Base-by-base conservation (phyloP, 164 flowering plant species). In the Liriodendron chinense region DNA sequence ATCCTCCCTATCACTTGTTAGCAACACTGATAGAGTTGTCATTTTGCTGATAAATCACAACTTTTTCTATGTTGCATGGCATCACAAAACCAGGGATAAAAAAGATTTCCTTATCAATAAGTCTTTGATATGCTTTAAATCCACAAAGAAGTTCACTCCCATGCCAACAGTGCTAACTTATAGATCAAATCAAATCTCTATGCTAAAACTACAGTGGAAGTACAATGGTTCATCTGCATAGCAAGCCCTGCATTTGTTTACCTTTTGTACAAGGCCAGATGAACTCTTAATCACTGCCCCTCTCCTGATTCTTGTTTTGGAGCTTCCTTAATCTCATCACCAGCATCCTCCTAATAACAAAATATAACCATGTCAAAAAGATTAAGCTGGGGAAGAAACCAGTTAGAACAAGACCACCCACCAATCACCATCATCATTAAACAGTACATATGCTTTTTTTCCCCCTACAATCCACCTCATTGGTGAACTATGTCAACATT, bases 271-370 rank as follows among this genome's bases (percentile, higher is more conserved):
- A 53, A 53, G 59, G 59, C 13, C 18, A 53, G 10, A 10, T 53
- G 59, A 53, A 0, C 0, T 53, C 77, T 62, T 68, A 53, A 74
- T 62, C 49, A 9, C 57, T 49, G 72, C 59, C 72, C 72, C 57
- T 70, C 72, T 49, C 76, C 83, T 47, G 85, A 75, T 48, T 84
- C 88, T 57, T 76, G 80, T 49, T 86, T 87, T 49, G 88, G 71
- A 23, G 89, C 82, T 76, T 87, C 90, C 82, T 87, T 87, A 77
- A 87, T 87, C 78, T 87, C 90, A 75, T 86, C 90, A 21, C 87
- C 87, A 43, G 78, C 87, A 65, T 71, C 74, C 71, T 76, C 78
- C 78, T 71, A 20, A 8, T 16, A 53, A 53, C 20, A 53, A 10
- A 16, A 53, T 49, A 53, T 34, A 53, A 53, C 18, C 59, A 13